These are phyloP conservation scores for Aspergillus terreus DNA, from an alignment of 2,329 filamentous ascomycete species.

Conservation along the genomic window DNA sequence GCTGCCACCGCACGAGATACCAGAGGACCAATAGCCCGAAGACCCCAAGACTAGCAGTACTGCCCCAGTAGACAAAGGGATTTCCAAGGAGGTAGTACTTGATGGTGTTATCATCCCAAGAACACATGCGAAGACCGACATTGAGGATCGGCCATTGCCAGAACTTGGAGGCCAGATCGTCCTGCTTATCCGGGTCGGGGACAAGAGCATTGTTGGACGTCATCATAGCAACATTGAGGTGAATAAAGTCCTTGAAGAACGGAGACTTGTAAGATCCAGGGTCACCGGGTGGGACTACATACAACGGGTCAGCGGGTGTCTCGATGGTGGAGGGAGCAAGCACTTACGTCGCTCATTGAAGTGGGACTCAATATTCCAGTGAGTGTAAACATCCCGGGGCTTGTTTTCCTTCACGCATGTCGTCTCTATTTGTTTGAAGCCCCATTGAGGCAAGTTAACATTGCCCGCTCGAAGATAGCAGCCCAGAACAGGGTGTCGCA, in stretches of 20 bases:
- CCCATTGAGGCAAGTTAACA: constrained; percentile 96
- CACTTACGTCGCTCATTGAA: constrained; percentile 84
- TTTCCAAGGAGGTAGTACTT: constrained; percentile 99
- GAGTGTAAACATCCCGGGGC: constrained; percentile 87
- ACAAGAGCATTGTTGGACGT: constrained; percentile 98
- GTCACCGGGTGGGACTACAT: constrained; percentile 75
- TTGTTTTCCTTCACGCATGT: constrained; percentile 93
- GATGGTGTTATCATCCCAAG: constrained; percentile 91
- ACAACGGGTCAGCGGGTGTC: neutral
- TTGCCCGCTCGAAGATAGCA: constrained; percentile 96
- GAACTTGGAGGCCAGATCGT: constrained; percentile 91
- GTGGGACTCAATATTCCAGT: constrained; percentile 98
- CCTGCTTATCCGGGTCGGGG: constrained; percentile 97
- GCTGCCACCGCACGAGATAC: constrained; percentile 94
- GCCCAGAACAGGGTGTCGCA: constrained; percentile 75
- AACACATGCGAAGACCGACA: constrained; percentile 96
- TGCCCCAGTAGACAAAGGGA: constrained; percentile 92
- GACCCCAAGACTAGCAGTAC: constrained; percentile 71
- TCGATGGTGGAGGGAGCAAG: neutral
- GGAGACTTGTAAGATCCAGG: constrained; percentile 93
- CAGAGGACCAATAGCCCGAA: constrained; percentile 71
- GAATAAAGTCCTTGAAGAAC: constrained; percentile 95
- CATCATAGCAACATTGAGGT: constrained; percentile 99
- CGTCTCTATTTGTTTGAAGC: constrained; percentile 99
- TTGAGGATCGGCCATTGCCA: constrained; percentile 98